Evolutionary conservation across 2,329 filamentous ascomycete genomes (phyloP).

Genomic region (Apiospora arundinis): DNA sequence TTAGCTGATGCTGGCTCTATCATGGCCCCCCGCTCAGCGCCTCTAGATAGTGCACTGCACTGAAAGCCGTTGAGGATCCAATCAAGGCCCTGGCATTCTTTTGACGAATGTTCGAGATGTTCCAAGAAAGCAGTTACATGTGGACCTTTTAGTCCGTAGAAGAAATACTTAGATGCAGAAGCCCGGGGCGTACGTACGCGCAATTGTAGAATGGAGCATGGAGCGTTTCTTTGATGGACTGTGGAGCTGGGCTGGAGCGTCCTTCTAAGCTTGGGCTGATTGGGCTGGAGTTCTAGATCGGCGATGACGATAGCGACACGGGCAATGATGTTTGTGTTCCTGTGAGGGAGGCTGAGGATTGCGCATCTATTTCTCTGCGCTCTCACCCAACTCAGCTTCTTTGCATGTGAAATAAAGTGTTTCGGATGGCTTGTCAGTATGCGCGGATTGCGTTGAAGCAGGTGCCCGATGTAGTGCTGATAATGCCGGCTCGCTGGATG

Average conservation of each 20-base stretch:
- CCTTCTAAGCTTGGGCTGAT: not conserved
- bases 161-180: not conserved
- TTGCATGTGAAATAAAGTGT: not conserved
- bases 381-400: not conserved
- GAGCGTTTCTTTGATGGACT: not conserved
- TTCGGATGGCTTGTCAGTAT: not conserved
- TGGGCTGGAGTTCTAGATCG: slow-evolving; percentile 3
- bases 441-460: not conserved
- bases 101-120: not conserved
- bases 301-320: not conserved
- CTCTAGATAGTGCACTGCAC: too few relatives aligned
- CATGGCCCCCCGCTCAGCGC: too few relatives aligned
- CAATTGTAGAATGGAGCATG: not conserved
- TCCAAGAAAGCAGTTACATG: not conserved
- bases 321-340: not conserved
- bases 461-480: too few relatives aligned
- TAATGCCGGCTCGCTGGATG: too few relatives aligned
- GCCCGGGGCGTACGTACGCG: not conserved
- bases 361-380: not conserved
- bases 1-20: too few relatives aligned
- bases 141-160: slow-evolving; percentile 10
- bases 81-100: too few relatives aligned
- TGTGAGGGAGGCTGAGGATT: not conserved
- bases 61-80: too few relatives aligned
- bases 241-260: not conserved